Evolutionary conservation across 2,329 filamentous ascomycete species (phyloP), one percentile per base, ranked within the genome.

Genomic region (Cytospora piceicola): DNA sequence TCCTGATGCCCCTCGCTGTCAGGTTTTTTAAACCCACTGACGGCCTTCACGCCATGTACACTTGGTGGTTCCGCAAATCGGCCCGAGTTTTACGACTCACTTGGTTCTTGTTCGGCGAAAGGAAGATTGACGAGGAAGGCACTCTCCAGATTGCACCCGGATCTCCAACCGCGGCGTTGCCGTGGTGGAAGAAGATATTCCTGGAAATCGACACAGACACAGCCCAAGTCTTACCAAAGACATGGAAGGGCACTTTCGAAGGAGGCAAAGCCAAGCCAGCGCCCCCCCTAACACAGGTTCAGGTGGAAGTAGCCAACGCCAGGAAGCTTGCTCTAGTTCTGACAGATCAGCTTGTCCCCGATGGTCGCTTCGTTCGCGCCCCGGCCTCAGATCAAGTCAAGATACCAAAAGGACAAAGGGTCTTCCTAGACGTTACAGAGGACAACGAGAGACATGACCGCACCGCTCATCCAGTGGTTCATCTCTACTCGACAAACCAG

Each of bases 301-400:
- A 83, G 42, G 77, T 82, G 71, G 69, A 70, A 9, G 42, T 67
- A 0, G 67, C 81, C 58, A 76, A 77, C 46, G 69, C 70, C 2
- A 79, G 72, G 67, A 88, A 83, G 75, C 74, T 68, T 2, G 65
- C 71, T 0, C 80, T 88, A 0, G 80, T 86, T n/a, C 70, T 73
- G 0, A 76, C 82, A 0, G 77, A 80, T 1, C 82, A 87, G 66
- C 76, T 96, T 65, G 74, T 88, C 20, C 84, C 85, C 3, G 88
- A 94, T 71, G 95, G 95, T 6, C 87, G 84, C 65, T 98, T 94
- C 75, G 94, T 97, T 29, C 88, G 93, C 55, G 92, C 93, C n/a
- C 95, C 95, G 14, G 94, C 93, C 22, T 97, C 93, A 1, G 95
- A 99, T 75, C 93, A 96, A 75, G 92, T 97, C 70, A 93, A 96